Evolutionary conservation across 2,329 filamentous ascomycete species (phyloP).

Genomic region (Calonectria hawksworthii): DNA sequence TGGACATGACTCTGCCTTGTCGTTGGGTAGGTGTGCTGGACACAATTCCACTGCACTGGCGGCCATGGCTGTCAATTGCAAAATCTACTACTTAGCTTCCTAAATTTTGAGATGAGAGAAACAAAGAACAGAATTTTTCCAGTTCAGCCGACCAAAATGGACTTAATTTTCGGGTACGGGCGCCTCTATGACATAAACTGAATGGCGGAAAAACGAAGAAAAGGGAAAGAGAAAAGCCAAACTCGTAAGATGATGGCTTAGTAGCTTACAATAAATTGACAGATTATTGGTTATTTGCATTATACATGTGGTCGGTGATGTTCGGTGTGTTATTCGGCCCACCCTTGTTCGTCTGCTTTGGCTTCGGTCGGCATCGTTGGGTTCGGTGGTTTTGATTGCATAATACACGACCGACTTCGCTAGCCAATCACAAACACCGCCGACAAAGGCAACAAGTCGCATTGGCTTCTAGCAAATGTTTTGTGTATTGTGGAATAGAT

Average conservation of each 20-base stretch:
- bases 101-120: neutral
- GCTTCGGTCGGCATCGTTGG: neutral
- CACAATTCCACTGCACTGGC: neutral
- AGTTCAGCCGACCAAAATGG: neutral
- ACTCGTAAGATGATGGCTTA: neutral
- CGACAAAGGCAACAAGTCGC: neutral
- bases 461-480: neutral
- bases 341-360: neutral
- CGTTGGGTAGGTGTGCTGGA: neutral
- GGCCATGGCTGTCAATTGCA: neutral
- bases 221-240: neutral
- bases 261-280: neutral
- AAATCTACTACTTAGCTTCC: neutral
- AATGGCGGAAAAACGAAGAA: neutral
- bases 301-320: neutral
- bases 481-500: neutral
- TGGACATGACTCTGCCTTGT: neutral
- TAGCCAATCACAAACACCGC: neutral
- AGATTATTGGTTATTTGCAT: neutral
- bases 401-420: neutral
- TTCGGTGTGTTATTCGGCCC: neutral
- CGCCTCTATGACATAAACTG: neutral
- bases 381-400: neutral
- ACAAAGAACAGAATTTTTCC: neutral
- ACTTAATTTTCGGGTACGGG: neutral